Conservation (phyloP, 1,284 basidiomycete genomes). For the Stygiomarasmius scandens region DNA sequence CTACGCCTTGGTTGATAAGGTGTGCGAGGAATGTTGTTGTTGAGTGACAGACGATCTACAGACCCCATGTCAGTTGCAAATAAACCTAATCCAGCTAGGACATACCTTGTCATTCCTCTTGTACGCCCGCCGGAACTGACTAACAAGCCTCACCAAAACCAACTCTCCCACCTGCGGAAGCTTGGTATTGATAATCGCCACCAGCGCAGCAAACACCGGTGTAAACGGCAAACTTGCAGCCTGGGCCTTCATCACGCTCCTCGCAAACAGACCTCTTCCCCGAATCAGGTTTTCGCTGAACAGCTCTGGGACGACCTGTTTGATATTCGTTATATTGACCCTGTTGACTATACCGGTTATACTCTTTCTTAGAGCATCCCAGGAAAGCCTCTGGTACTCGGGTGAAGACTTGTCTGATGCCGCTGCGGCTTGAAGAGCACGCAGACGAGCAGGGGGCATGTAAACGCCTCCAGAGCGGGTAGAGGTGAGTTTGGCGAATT, state of each 20-base stretch:
- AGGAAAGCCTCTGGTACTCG: conserved; percentile 96
- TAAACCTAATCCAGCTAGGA: conserved; percentile 18
- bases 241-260: conserved; percentile 98
- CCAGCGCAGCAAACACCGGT: conserved; percentile 93
- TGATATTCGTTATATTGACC: conserved; percentile 95
- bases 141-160: conserved; percentile 85
- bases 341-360: conserved; percentile 99
- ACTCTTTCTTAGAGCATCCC: conserved; percentile 97
- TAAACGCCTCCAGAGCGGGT: conserved; percentile 94
- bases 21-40: conserved; percentile 97
- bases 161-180: conserved; percentile 96
- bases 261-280: conserved; percentile 85
- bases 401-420: conserved; percentile 82
- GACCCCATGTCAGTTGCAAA: background rate
- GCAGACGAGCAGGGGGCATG: conserved; percentile 90
- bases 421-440: conserved; percentile 90
- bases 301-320: conserved; percentile 92
- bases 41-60: conserved; percentile 87
- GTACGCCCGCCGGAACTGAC: conserved; percentile 94
- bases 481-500: conserved; percentile 80
- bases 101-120: conserved; percentile 97
- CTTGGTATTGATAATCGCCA: conserved; percentile 96
- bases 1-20: conserved; percentile 94
- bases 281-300: conserved; percentile 92
- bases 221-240: conserved; percentile 96